Conservation (phyloP, 2,329 filamentous ascomycete species). For the Diaporthe sp. region DNA sequence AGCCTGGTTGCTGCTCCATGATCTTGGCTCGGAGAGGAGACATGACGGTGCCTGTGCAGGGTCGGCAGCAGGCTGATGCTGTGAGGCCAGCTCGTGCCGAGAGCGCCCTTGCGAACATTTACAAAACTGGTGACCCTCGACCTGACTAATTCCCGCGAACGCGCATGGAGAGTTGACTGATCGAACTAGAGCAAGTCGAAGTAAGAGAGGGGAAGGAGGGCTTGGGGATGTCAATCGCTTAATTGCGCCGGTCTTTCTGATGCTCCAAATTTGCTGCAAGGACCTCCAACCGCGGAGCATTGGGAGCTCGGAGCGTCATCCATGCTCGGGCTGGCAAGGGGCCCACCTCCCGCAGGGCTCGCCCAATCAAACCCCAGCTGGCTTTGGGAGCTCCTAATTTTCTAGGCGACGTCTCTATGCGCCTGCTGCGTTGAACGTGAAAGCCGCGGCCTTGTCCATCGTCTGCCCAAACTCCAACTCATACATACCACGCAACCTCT, state of each 20-base stretch:
- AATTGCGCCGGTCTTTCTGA: conserved; percentile 4
- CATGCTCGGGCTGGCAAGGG: conserved; percentile 16
- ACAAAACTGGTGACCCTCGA: conserved; percentile 41
- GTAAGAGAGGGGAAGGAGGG: neutral
- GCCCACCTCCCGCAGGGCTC: neutral
- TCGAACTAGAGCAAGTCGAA: conserved; percentile 10
- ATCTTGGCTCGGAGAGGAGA: conserved; percentile 90
- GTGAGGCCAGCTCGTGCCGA: conserved; percentile 67
- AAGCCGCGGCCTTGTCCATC: conserved; percentile 26
- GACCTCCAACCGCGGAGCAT: conserved; percentile 21
- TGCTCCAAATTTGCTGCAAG: conserved; percentile 39
- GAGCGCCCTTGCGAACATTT: conserved; percentile 71
- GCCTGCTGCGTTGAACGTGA: conserved; percentile 23
- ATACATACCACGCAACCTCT: conserved; percentile 38
- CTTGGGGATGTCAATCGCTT: neutral
- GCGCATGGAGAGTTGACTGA: conserved; percentile 29
- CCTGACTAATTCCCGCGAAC: conserved; percentile 3
- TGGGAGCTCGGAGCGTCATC: conserved; percentile 30
- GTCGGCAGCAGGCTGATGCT: conserved; percentile 58
- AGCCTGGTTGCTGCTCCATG: conserved; percentile 51
- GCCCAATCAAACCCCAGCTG: conserved; percentile 28
- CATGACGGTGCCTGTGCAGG: conserved; percentile 57
- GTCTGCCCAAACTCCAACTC: conserved; percentile 6
- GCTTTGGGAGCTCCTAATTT: conserved; percentile 36
- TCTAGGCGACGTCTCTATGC: conserved; percentile 27